Conservation (phyloP, 768 basidiomycete species). For the Amanita muscaria region DNA sequence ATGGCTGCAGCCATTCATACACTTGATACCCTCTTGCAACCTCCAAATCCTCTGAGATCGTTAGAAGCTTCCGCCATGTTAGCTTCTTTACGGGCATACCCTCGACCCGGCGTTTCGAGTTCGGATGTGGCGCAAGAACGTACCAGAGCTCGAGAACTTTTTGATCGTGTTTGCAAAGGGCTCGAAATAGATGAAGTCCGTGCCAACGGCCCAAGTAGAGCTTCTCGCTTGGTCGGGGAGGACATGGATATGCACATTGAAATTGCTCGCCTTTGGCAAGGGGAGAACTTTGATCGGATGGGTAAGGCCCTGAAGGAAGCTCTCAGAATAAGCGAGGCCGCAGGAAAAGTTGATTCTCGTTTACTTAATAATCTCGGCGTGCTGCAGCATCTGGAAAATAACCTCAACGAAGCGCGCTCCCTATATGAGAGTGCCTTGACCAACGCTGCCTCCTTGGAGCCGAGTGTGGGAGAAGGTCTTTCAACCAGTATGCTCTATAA, state of each 20-base stretch:
- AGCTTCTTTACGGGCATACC: conserved; percentile 78
- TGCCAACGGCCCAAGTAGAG: conserved; percentile 30
- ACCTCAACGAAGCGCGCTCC: conserved; percentile 42
- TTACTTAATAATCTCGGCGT: conserved; percentile 77
- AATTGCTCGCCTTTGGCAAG: conserved; percentile 84
- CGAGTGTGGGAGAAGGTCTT: conserved; percentile 53
- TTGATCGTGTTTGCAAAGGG: conserved; percentile 64
- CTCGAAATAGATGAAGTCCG: conserved; percentile 55
- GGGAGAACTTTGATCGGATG: conserved; percentile 67
- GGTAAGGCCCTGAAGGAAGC: conserved; percentile 69
- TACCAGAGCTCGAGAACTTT: conserved; percentile 67
- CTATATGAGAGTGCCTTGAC: conserved; percentile 73
- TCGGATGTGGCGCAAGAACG: conserved; percentile 69
- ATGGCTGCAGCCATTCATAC: conserved; percentile 80
- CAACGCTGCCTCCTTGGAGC: conserved; percentile 35
- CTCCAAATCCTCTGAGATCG: conserved; percentile 54
- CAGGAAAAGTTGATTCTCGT: conserved; percentile 48
- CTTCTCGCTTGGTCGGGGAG: conserved; percentile 49
- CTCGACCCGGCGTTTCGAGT: conserved; percentile 70
- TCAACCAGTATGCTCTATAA: conserved; percentile 87
- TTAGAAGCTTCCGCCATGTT: conserved; percentile 84
- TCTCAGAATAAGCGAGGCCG: conserved; percentile 47
- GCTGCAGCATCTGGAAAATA: conserved; percentile 62
- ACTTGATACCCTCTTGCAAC: conserved; percentile 66
- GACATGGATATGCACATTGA: conserved; percentile 90